phyloP scores from a whole-genome alignment of 73 alveolate species.

The Blepharisma japonicum region DNA sequence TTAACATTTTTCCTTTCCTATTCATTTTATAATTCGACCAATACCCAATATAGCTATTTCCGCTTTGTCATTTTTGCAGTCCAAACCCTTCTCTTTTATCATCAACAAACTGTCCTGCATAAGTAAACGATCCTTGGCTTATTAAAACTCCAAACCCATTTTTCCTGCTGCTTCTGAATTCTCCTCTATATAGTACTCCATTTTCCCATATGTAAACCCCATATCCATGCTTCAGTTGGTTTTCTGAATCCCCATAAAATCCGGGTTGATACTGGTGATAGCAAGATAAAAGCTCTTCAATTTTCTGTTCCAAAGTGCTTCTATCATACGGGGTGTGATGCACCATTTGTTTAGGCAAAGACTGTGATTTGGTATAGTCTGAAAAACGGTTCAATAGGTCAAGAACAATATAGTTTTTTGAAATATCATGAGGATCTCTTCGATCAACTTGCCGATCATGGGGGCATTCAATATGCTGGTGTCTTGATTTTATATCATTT shows the following conservation, averaged over 20 bases:
- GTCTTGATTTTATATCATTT: not conserved
- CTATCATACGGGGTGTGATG: constrained; percentile 19
- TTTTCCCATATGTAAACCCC: constrained; percentile 7
- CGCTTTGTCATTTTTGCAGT: constrained; percentile 8
- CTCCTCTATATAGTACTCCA: constrained; percentile 29
- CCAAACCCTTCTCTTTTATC: constrained; percentile 29
- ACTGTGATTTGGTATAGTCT: constrained; percentile 16
- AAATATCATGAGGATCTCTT: not conserved
- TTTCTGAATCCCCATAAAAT: constrained; percentile 20
- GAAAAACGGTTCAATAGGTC: constrained; percentile 4
- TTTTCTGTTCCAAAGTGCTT: constrained; percentile 15
- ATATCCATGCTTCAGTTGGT: constrained; percentile 8
- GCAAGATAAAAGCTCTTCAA: not conserved
- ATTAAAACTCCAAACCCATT: constrained; percentile 21
- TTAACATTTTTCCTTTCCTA: constrained; percentile 36
- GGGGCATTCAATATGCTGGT: not conserved
- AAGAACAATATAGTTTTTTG: constrained; percentile 7
- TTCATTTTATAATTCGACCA: constrained; percentile 16
- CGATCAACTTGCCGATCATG: not conserved
- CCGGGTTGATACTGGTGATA: not conserved
- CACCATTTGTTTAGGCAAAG: constrained; percentile 3
- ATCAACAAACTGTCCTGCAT: constrained; percentile 21
- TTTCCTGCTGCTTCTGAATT: constrained; percentile 11
- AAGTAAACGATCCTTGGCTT: constrained; percentile 7
- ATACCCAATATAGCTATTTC: constrained; percentile 17